Evolutionary conservation across 2,329 filamentous ascomycete species (phyloP).

Genomic region (Beauveria scarabaeidicola): DNA sequence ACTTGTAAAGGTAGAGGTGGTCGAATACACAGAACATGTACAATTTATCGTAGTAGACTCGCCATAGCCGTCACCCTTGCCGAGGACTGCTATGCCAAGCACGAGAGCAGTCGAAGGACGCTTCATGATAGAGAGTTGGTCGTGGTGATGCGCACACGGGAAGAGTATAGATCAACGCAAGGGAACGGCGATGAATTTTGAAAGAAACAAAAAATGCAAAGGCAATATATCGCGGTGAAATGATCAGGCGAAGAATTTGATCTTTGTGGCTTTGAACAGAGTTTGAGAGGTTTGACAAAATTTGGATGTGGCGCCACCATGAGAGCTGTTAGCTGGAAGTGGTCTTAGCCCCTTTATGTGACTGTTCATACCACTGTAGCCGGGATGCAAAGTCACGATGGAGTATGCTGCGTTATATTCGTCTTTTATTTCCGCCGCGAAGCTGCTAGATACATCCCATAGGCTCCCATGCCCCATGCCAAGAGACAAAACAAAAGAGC

Average conservation of each 20-base stretch:
- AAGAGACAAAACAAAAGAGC: neutral
- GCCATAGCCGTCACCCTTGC: neutral
- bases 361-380: no score
- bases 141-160: neutral
- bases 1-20: neutral
- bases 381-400: neutral
- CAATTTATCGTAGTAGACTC: neutral
- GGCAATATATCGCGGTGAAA: no score
- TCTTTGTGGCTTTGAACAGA: no score
- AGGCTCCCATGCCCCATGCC: neutral
- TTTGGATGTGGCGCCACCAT: neutral
- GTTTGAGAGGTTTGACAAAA: no score
- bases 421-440: conserved; percentile 10
- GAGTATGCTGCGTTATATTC: conserved; percentile 2
- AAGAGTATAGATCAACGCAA: neutral
- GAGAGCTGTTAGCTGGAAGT: neutral
- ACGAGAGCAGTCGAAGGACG: neutral
- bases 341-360: no score
- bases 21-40: neutral
- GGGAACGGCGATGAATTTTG: no score
- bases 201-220: no score
- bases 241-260: no score
- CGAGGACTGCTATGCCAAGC: neutral
- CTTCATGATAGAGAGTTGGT: neutral
- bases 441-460: conserved; percentile 11